These are phyloP conservation scores for Calvatia gigantea DNA, from an alignment of 768 basidiomycete species.

Conservation along the genomic window DNA sequence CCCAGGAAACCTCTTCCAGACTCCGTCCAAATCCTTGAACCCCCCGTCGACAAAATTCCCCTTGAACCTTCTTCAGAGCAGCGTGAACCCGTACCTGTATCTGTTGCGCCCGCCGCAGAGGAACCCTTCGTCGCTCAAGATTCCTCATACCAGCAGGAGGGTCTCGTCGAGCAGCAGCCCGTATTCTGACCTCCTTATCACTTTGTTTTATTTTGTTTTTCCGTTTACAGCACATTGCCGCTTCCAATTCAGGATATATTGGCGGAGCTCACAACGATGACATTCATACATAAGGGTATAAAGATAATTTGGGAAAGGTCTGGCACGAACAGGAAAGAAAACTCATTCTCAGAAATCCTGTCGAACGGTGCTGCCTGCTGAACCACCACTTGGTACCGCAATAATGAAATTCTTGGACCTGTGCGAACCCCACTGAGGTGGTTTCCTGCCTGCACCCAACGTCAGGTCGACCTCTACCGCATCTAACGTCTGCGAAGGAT, in stretches of 20 bases:
- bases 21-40: constrained; percentile 86
- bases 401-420: constrained; percentile 30
- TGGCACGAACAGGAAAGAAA: neutral
- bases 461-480: constrained; percentile 34
- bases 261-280: neutral
- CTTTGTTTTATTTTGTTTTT: constrained; percentile 14
- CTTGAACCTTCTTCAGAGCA: constrained; percentile 89
- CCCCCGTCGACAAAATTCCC: constrained; percentile 86
- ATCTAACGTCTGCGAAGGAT: constrained; percentile 56
- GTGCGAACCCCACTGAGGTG: constrained; percentile 23
- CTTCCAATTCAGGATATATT: neutral
- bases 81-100: constrained; percentile 59
- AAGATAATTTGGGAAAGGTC: no score
- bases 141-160: constrained; percentile 38
- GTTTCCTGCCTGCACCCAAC: constrained; percentile 21
- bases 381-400: constrained; percentile 41
- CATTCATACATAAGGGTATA: no score
- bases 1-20: constrained; percentile 95
- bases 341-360: constrained; percentile 12
- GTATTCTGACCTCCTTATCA: constrained; percentile 49
- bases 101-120: constrained; percentile 50
- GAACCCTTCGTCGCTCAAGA: constrained; percentile 48
- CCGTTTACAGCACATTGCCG: neutral
- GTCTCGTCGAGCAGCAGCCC: constrained; percentile 45
- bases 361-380: constrained; percentile 47